Evolutionary conservation across 202 grass and related monocot genomes (phyloP), one percentile per base, ranked within the genome.

Genomic region (Setaria viridis): DNA sequence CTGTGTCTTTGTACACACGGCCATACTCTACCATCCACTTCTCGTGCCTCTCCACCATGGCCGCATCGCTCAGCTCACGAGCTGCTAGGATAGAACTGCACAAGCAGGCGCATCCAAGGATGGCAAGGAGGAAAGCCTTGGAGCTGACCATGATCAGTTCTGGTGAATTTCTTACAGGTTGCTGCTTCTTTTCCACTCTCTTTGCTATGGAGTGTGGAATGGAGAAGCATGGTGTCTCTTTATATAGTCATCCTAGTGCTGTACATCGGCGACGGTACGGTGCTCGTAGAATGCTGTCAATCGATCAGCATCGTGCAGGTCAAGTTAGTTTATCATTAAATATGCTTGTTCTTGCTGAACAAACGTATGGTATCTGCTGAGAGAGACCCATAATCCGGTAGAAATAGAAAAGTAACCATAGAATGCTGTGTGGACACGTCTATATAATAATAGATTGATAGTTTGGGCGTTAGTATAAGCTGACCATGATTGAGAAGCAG

Each of bases 11-110:
- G 60, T 93, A 93, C 0, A 77, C 68, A 9, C 68, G 85, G 2
- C 85, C 85, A 6, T 93, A 62, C 60, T 82, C 8, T 17, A 15
- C 74, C 85, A 84, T 86, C 82, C 88, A 93, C 30, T 32, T 48
- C 67, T 83, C 67, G 16, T 88, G 53, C 66, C 59, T 84, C 25
- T 2, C 74, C 15, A 33, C 53, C 80, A 92, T 81, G 9, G 70
- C 15, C 19, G 53, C 79, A 8, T 89, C 84, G 0, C 42, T 70
- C 4, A 80, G 67, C 30, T 85, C 85, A 16, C 19, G 39, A 20
- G 72, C 84, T 17, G 54, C 12, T 19, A 77, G 48, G 8, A 75
- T 67, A 37, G 62, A 41, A 11, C 54, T 43, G 13, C 33, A 30
- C 12, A 42, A 49, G 76, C 12, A 76, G 1, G 17, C 0, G 30